Conservation (phyloP, 78 protist genomes). For the Monocercomonoides exilis region DNA sequence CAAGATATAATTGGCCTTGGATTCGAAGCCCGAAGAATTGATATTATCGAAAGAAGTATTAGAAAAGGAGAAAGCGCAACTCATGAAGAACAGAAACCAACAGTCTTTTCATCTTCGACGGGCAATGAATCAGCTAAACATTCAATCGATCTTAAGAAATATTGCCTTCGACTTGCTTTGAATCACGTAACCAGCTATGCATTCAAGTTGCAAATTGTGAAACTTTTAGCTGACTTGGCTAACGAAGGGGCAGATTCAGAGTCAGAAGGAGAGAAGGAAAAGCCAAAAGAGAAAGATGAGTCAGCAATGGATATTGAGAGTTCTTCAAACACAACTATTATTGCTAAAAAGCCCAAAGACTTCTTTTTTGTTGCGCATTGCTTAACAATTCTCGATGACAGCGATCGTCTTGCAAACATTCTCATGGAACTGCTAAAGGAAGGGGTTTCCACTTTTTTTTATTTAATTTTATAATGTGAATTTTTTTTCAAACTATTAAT, state of each 20-base stretch:
- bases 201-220: slow-evolving; percentile 32
- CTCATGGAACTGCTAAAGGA: slow-evolving; percentile 14
- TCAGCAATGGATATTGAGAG: too few species aligned
- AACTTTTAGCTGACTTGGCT: background rate
- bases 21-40: slow-evolving; percentile 78
- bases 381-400: slow-evolving; percentile 32
- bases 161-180: slow-evolving; percentile 27
- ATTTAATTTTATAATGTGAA: background rate
- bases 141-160: slow-evolving; percentile 28
- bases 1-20: slow-evolving; percentile 76
- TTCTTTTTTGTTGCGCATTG: slow-evolving; percentile 20
- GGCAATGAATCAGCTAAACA: background rate
- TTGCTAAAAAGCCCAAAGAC: background rate
- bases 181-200: slow-evolving; percentile 31
- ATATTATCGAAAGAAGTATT: slow-evolving; percentile 64
- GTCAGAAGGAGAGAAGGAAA: too few species aligned
- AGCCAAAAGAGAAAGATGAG: too few species aligned
- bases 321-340: too few species aligned
- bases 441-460: background rate
- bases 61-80: slow-evolving; percentile 27
- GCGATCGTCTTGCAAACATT: background rate
- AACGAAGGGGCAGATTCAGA: background rate
- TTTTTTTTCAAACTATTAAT: background rate
- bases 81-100: slow-evolving; percentile 39
- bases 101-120: slow-evolving; percentile 30